Evolutionary conservation across 2,329 filamentous ascomycete genomes (phyloP).

Genomic region (Xylariaceae sp.): DNA sequence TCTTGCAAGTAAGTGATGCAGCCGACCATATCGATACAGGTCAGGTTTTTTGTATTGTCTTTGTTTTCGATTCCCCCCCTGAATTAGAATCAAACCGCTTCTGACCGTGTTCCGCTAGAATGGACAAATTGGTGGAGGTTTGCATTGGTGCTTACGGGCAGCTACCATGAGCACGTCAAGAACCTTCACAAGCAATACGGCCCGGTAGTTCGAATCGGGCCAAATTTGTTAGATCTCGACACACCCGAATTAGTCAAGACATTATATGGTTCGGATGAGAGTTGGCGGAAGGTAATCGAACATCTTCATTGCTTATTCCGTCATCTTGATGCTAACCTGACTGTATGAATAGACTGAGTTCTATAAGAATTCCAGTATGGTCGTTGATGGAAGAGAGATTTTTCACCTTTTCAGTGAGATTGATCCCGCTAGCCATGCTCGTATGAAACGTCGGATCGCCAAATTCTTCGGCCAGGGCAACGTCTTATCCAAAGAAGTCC

Average conservation of each 20-base stretch:
- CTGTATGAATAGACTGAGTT: constrained; percentile 30
- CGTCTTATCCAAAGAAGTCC: constrained; percentile 29
- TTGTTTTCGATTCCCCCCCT: no score
- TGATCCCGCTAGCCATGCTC: constrained; percentile 26
- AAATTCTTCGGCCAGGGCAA: constrained; percentile 31
- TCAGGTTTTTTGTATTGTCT: no score
- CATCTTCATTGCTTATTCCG: neutral
- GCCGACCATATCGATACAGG: neutral
- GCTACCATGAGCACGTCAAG: neutral
- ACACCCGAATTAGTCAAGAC: constrained; percentile 35
- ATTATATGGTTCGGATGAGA: constrained; percentile 38
- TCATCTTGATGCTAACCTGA: neutral
- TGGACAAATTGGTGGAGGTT: constrained; percentile 2
- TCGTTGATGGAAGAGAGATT: constrained; percentile 33
- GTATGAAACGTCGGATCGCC: constrained; percentile 31
- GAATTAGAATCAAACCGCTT: neutral
- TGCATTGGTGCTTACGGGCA: neutral
- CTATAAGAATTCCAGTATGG: constrained; percentile 31
- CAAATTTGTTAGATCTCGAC: constrained; percentile 36
- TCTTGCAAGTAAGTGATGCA: constrained; percentile 1
- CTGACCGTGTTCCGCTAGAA: neutral
- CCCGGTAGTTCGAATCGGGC: constrained; percentile 42
- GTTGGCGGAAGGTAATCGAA: constrained; percentile 31
- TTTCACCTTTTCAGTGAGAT: constrained; percentile 37
- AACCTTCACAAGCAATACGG: constrained; percentile 40